Conservation (phyloP, 805 yeast species). For the Hanseniaspora clermontiae region DNA sequence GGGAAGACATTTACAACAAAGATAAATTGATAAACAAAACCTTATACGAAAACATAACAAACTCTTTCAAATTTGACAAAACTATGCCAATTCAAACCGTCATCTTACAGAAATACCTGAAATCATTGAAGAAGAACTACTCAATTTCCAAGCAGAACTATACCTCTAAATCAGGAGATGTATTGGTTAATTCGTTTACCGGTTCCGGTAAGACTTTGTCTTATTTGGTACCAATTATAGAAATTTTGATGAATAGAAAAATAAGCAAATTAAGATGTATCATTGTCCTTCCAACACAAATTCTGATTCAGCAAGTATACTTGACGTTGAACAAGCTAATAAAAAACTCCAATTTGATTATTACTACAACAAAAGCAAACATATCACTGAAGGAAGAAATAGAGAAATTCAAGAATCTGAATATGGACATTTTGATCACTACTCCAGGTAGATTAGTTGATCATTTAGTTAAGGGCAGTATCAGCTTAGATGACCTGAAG, state of each 20-base stretch:
- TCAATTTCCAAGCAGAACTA: slow-evolving; percentile 26
- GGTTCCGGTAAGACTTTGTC: slow-evolving; percentile 95
- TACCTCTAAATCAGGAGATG: slow-evolving; percentile 56
- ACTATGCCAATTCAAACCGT: slow-evolving; percentile 28
- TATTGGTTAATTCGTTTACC: slow-evolving; percentile 83
- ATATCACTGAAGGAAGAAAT: slow-evolving; percentile 49
- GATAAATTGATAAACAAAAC: slow-evolving; percentile 16
- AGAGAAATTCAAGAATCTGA: slow-evolving; percentile 31
- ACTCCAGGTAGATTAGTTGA: slow-evolving; percentile 82
- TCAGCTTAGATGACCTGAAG: slow-evolving; percentile 41
- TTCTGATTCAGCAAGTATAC: slow-evolving; percentile 72
- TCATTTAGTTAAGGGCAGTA: slow-evolving; percentile 36
- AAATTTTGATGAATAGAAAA: slow-evolving; percentile 45
- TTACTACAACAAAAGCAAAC: slow-evolving; percentile 46
- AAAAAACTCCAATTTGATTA: slow-evolving; percentile 48
- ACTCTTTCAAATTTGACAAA: slow-evolving; percentile 21
- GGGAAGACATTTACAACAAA: slow-evolving; percentile 18
- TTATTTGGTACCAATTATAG: slow-evolving; percentile 71
- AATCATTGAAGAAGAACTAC: slow-evolving; percentile 20
- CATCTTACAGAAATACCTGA: slow-evolving; percentile 22
- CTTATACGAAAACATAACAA: slow-evolving; percentile 21
- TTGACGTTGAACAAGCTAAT: slow-evolving; percentile 46
- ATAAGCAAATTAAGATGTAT: slow-evolving; percentile 68
- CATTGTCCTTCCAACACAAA: slow-evolving; percentile 78
- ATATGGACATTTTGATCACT: slow-evolving; percentile 56